Evolutionary conservation across 192 early-diverging fungal genomes (phyloP), one percentile per base, ranked within the genome.

Genomic region (Powellomyces hirtus): DNA sequence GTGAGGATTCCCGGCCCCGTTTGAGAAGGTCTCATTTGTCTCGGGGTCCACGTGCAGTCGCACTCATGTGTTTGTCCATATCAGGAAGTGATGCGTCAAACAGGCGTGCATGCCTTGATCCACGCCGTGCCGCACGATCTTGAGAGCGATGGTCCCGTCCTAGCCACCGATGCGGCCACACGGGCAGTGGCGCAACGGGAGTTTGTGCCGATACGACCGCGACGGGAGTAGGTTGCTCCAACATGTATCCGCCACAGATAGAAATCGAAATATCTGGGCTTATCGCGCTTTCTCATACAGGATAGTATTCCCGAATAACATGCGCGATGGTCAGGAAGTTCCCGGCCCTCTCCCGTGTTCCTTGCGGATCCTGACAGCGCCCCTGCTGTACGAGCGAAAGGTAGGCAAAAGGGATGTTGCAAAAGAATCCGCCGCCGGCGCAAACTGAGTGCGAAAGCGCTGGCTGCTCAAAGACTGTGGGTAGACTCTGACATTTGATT

Each of bases 361-460:
- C 42, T 44, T 85, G 22, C 72, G 72, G 29, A 35, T 85, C 22
- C 37, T 81, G n/a, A 71, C 80, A 0, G 63, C 64, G 31, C 53
- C 76, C 29, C 49, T 81, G 29, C 62, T 85, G 8, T 78, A 75
- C 61, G 83, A 85, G 57, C 80, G 75, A 46, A 75, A 70, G 62
- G 77, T 81, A 37, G 7, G 8, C 18, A 29, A 29, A 6, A 29
- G 16, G 16, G 2, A 16, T 31, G 29, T 18, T 14, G 53, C 18
- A 2, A 29, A 56, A 16, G 5, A 31, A 34, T 56, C 33, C 3
- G 16, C 6, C 53, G 5, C 2, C 20, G 13, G 10, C 18, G 53
- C 53, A 34, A 30, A 5, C 40, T 42, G 40, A 42, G 10, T 13
- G n/a, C 40, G n/a, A n/a, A n/a, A n/a, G n/a, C n/a, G n/a, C n/a